These are phyloP conservation scores for Fusarium torulosum DNA, from an alignment of 2,329 filamentous ascomycete species.

Conservation along the genomic window DNA sequence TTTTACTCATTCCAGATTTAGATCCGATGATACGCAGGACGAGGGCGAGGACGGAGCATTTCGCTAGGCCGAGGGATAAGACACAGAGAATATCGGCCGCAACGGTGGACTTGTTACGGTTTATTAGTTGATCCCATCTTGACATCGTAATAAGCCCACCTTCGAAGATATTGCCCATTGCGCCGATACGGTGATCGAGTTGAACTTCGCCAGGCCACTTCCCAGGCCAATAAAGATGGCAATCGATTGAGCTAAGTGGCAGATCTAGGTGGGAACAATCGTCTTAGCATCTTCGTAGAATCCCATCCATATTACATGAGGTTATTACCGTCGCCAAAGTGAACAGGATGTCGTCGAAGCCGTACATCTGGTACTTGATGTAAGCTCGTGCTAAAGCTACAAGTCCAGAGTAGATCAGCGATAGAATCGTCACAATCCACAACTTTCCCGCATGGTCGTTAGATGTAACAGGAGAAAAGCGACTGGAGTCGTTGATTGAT, in stretches of 20 bases:
- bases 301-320: background rate
- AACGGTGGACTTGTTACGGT: constrained; percentile 35
- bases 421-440: constrained; percentile 42
- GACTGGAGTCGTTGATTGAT: background rate
- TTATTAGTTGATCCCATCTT: too few relatives aligned
- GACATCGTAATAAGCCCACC: too few relatives aligned
- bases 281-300: too few relatives aligned
- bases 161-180: constrained; percentile 32
- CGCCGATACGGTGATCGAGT: constrained; percentile 24
- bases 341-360: constrained; percentile 36
- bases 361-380: constrained; percentile 43
- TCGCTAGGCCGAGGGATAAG: constrained; percentile 20
- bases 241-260: constrained; percentile 36
- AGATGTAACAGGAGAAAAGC: constrained; percentile 32
- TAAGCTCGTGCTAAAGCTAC: constrained; percentile 32
- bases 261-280: background rate
- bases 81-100: constrained; percentile 26
- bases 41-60: constrained; percentile 41
- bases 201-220: constrained; percentile 33
- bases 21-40: constrained; percentile 38
- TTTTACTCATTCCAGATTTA: constrained; percentile 31
- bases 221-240: constrained; percentile 37
- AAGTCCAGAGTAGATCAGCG: constrained; percentile 38
- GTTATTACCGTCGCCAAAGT: constrained; percentile 26
- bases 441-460: constrained; percentile 40